Evolutionary conservation across 1,284 basidiomycete genomes (phyloP).

Genomic region (Grifola frondosa): DNA sequence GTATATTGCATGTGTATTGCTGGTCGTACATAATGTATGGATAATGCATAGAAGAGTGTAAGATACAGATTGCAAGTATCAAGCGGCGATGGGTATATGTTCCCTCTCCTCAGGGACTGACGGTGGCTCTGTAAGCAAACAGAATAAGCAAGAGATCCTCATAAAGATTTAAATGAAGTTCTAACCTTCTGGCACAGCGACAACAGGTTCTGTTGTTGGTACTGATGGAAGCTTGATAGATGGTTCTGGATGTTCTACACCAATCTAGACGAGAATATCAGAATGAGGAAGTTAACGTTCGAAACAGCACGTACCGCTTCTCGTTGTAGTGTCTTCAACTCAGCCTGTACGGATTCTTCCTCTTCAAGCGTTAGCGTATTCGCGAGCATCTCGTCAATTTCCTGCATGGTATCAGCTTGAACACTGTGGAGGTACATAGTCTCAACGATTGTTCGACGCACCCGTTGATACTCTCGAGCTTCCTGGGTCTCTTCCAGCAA

Average conservation of each 20-base stretch:
- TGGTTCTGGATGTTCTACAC: slow-evolving; percentile 20
- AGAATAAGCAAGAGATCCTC: slow-evolving; percentile 1
- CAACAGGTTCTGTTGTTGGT: slow-evolving; percentile 45
- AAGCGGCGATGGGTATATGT: slow-evolving; percentile 47
- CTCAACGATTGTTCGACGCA: slow-evolving; percentile 35
- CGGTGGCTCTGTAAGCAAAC: slow-evolving; percentile 1
- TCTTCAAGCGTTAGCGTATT: slow-evolving; percentile 85
- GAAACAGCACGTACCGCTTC: slow-evolving; percentile 46
- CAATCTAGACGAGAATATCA: slow-evolving; percentile 15
- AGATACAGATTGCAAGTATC: slow-evolving; percentile 12
- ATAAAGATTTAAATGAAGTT: not conserved
- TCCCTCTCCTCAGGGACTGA: slow-evolving; percentile 25
- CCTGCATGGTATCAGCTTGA: slow-evolving; percentile 39
- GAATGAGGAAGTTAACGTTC: not conserved
- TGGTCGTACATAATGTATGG: slow-evolving; percentile 15
- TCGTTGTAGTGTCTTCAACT: slow-evolving; percentile 69
- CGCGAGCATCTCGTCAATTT: slow-evolving; percentile 87
- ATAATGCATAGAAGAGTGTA: slow-evolving; percentile 6
- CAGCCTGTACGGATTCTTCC: slow-evolving; percentile 89
- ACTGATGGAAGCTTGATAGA: slow-evolving; percentile 42
- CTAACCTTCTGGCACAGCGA: slow-evolving; percentile 31
- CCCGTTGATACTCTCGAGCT: slow-evolving; percentile 88
- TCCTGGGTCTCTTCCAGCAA: slow-evolving; percentile 91
- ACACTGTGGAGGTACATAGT: slow-evolving; percentile 1
- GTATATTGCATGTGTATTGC: slow-evolving; percentile 12